phyloP scores from a whole-genome alignment of 2,329 filamentous ascomycete genomes.

The Coniochaeta ligniaria region DNA sequence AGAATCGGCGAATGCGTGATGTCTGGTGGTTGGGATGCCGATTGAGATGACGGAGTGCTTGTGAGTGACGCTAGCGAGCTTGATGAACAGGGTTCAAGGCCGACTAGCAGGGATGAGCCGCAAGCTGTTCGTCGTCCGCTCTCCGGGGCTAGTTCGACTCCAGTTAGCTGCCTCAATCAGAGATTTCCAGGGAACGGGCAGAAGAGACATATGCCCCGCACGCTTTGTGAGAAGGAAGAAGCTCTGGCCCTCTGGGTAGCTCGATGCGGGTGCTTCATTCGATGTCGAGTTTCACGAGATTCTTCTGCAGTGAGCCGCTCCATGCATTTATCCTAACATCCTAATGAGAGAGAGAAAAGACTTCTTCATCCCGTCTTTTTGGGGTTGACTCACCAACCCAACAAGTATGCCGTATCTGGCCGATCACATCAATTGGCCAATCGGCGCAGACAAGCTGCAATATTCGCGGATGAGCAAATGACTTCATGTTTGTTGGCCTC shows the following conservation, averaged over 20 bases:
- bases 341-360: not conserved
- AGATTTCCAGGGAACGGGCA: conserved; percentile 1
- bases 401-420: not conserved
- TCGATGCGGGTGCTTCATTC: too few relatives aligned
- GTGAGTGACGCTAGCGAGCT: not conserved
- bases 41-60: not conserved
- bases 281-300: not conserved
- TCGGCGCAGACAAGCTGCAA: not conserved
- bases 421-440: not conserved
- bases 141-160: not conserved
- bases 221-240: not conserved
- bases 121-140: not conserved
- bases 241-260: not conserved
- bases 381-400: not conserved
- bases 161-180: not conserved
- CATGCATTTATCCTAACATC: not conserved
- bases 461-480: not conserved
- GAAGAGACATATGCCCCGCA: not conserved
- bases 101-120: not conserved
- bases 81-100: not conserved
- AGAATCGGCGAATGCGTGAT: not conserved
- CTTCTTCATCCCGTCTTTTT: not conserved
- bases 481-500: not conserved
- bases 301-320: not conserved
- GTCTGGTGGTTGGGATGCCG: not conserved